These are phyloP conservation scores for Ensete ventricosum DNA, from an alignment of 176 grass and related monocot genomes.

Conservation along the genomic window DNA sequence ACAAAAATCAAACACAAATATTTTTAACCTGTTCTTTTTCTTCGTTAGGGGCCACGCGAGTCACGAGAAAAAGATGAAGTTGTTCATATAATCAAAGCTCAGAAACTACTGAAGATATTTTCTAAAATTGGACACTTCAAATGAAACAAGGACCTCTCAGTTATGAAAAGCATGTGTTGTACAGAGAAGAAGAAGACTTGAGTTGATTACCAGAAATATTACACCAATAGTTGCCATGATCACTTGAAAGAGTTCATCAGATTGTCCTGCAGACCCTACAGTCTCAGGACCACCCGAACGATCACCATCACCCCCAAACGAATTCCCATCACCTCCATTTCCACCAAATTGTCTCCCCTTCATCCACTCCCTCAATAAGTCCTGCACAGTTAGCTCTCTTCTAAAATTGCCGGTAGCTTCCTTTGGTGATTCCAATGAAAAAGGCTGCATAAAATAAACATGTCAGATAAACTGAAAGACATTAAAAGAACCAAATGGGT, in stretches of 20 bases:
- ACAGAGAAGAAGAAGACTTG: constrained; percentile 5
- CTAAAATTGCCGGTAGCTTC: constrained; percentile 45
- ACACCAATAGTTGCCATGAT: constrained; percentile 70
- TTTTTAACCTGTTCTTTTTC: no score
- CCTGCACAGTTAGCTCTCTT: constrained; percentile 38
- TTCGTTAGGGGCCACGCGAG: no score
- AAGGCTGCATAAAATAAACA: constrained; percentile 25
- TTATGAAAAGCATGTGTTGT: neutral
- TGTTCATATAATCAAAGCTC: no score
- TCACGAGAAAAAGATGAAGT: no score
- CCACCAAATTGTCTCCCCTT: constrained; percentile 26
- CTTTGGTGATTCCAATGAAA: constrained; percentile 58
- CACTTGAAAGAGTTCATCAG: constrained; percentile 72
- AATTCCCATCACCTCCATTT: constrained; percentile 40
- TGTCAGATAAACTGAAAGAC: neutral
- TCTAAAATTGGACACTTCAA: no score
- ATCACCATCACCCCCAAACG: constrained; percentile 25
- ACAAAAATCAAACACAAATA: no score
- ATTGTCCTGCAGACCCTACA: constrained; percentile 43
- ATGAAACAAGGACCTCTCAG: neutral
- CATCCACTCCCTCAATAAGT: constrained; percentile 33
- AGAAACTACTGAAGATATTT: no score
- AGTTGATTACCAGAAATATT: constrained; percentile 61
- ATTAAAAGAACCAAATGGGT: neutral
- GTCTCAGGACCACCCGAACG: constrained; percentile 35